Base-by-base conservation (phyloP, 805 yeast species). In the Candida parachauliodes region DNA sequence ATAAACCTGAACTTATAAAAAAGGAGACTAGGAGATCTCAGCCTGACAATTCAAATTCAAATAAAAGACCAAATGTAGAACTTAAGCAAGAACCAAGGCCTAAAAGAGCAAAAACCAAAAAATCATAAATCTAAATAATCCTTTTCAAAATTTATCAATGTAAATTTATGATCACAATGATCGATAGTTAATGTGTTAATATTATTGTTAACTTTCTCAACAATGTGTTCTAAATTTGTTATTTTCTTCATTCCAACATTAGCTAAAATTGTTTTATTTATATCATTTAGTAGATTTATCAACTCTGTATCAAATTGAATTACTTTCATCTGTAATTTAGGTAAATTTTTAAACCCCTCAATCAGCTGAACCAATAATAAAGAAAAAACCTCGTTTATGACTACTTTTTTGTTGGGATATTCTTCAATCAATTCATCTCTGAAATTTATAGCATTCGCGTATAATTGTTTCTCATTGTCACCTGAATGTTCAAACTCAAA, bases 61-160 rank as follows among this genome's bases (percentile, higher is more conserved):
- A n/a, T n/a, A n/a, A n/a, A n/a, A n/a, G n/a, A n/a, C n/a, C n/a
- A n/a, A n/a, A n/a, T n/a, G n/a, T n/a, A n/a, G n/a, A n/a, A n/a
- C n/a, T n/a, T n/a, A n/a, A n/a, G n/a, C n/a, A n/a, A n/a, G n/a
- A n/a, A n/a, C n/a, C n/a, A n/a, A n/a, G n/a, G n/a, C n/a, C n/a
- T n/a, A n/a, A n/a, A n/a, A n/a, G n/a, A n/a, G 11, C 6, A 11
- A 11, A 9, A 11, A 26, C 11, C n/a, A 10, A 14, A 12, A 8
- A 25, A 4, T 28, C 41, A 59, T 34, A 58, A 40, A 38, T 57
- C 57, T 29, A 62, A 36, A 44, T 59, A 57, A 47, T 66, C 71
- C 33, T 45, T 52, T 31, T 66, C 68, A 34, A 59, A 64, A 43
- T 65, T 65, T 12, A 65, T 50, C 47, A 68, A 49, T 45, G 57